phyloP scores from a whole-genome alignment of 257 asterid genomes.

The Nicotiana undulata region DNA sequence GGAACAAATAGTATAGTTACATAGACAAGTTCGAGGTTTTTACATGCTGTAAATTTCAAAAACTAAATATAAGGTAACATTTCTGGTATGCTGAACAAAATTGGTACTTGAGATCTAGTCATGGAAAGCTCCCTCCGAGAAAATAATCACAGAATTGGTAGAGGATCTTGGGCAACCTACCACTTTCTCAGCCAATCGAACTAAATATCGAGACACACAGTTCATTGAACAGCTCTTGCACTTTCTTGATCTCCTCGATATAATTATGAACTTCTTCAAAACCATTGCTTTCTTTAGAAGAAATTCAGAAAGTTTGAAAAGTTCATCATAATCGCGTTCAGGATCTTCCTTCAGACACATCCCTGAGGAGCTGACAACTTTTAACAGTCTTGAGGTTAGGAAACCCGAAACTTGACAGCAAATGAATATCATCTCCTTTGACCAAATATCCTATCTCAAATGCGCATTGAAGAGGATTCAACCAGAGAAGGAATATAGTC shows the following conservation, averaged over 20 bases:
- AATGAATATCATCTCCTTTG: background rate
- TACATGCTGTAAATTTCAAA: background rate
- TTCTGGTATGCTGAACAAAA: background rate
- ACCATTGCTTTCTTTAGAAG: background rate
- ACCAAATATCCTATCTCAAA: background rate
- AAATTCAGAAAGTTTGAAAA: background rate
- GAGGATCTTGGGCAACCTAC: background rate
- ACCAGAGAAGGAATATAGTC: no score
- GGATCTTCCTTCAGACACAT: background rate
- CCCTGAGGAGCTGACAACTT: background rate
- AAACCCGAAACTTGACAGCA: background rate
- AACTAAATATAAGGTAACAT: background rate
- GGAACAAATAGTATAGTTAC: background rate
- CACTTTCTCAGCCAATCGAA: background rate
- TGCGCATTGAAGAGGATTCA: no score
- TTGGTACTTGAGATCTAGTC: background rate
- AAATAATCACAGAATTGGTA: background rate
- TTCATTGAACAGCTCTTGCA: background rate
- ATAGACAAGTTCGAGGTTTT: background rate
- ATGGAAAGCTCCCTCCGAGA: background rate
- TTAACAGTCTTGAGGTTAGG: background rate
- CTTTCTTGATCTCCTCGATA: background rate
- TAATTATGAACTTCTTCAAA: background rate
- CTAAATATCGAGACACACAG: background rate
- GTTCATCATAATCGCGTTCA: background rate